phyloP scores from a whole-genome alignment of 495 filamentous ascomycete genomes.

The Aspergillus bertholletiae region DNA sequence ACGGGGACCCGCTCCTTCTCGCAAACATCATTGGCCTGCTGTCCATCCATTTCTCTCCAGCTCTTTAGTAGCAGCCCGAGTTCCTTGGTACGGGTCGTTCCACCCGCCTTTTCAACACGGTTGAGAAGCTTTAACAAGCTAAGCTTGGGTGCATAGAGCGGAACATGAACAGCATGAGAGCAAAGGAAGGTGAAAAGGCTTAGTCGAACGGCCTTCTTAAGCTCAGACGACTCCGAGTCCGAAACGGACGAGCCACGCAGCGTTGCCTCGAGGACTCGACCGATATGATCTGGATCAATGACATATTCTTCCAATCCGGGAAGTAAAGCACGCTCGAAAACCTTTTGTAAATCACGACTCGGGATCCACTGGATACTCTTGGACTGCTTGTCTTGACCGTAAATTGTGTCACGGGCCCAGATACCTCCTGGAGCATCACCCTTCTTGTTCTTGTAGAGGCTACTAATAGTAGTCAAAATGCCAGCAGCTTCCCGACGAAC shows the following conservation, averaged over 20 bases:
- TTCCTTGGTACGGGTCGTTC: constrained; percentile 61
- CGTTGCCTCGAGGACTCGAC: constrained; percentile 52
- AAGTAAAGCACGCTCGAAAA: constrained; percentile 62
- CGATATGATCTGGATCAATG: constrained; percentile 64
- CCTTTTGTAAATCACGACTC: constrained; percentile 47
- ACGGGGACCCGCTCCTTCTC: constrained; percentile 58
- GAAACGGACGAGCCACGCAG: constrained; percentile 45
- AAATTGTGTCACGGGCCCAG: constrained; percentile 56
- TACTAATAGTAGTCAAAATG: constrained; percentile 47
- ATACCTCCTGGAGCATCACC: constrained; percentile 18
- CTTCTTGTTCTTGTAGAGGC: constrained; percentile 47
- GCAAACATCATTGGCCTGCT: constrained; percentile 43
- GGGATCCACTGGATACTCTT: constrained; percentile 57
- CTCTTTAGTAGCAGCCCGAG: constrained; percentile 65
- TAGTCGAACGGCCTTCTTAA: constrained; percentile 63
- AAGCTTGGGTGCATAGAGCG: constrained; percentile 63
- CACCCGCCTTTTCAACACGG: constrained; percentile 62
- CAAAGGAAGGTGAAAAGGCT: constrained; percentile 72
- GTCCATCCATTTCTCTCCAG: constrained; percentile 53
- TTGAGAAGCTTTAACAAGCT: constrained; percentile 69
- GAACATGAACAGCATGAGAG: constrained; percentile 65
- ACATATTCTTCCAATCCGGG: constrained; percentile 79
- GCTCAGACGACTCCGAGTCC: constrained; percentile 42
- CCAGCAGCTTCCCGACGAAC: constrained; percentile 73
- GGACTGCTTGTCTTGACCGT: constrained; percentile 48